Conservation (phyloP, 768 basidiomycete genomes). For the Mycena haematopus region DNA sequence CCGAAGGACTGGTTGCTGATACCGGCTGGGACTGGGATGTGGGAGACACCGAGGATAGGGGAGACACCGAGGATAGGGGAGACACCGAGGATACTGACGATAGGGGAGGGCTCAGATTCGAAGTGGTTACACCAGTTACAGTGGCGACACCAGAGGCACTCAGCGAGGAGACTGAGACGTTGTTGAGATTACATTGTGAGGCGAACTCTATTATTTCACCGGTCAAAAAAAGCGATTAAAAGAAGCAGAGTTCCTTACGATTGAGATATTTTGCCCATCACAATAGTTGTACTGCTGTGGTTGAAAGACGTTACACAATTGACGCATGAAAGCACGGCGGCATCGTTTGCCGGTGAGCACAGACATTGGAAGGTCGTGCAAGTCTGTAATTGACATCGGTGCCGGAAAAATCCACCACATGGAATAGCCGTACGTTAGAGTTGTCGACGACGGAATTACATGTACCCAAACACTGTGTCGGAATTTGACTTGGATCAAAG, state of each 20-base stretch:
- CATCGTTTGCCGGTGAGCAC: slow-evolving; percentile 35
- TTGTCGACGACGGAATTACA: slow-evolving; percentile 17
- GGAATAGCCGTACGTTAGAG: slow-evolving; percentile 14
- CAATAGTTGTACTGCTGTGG: slow-evolving; percentile 23
- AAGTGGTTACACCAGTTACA: slow-evolving; percentile 19
- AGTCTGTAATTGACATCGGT: slow-evolving; percentile 40
- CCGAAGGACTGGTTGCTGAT: slow-evolving; percentile 8
- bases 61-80: background rate
- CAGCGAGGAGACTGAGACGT: slow-evolving; percentile 14
- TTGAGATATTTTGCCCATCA: slow-evolving; percentile 34
- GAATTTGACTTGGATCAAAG: slow-evolving; percentile 26
- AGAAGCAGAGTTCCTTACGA: slow-evolving; percentile 30
- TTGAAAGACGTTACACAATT: slow-evolving; percentile 35
- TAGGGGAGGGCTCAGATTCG: slow-evolving; percentile 1
- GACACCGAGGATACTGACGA: background rate
- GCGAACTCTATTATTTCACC: slow-evolving; percentile 6
- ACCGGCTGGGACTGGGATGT: background rate
- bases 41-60: background rate
- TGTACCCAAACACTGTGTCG: background rate
- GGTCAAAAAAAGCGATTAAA: background rate
- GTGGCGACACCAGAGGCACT: slow-evolving; percentile 24
- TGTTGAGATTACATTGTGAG: slow-evolving; percentile 18
- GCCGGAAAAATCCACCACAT: no score
- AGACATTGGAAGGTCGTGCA: slow-evolving; percentile 36
- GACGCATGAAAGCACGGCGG: slow-evolving; percentile 38